Conservation (phyloP, 495 filamentous ascomycete species). For the Hypoxylon perforatum region DNA sequence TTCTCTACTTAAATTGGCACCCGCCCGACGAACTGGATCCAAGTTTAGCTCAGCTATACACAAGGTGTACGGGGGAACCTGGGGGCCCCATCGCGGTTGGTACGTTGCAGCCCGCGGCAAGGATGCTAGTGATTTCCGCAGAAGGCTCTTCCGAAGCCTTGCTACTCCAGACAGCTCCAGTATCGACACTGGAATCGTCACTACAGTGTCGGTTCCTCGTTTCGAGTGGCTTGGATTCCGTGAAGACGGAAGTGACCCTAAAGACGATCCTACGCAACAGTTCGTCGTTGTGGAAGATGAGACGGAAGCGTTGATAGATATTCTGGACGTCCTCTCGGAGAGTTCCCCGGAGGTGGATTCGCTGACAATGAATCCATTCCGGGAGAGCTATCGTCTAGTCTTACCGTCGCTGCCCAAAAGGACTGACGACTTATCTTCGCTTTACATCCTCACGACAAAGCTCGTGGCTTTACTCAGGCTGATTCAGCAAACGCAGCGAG, state of each 20-base stretch:
- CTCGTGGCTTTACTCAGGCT: slow-evolving; percentile 2
- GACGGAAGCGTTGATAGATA: slow-evolving; percentile 16
- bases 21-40: neutral
- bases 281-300: slow-evolving; percentile 15
- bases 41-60: neutral
- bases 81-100: slow-evolving; percentile 19
- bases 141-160: slow-evolving; percentile 26
- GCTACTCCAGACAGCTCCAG: slow-evolving; percentile 12
- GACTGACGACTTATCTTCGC: slow-evolving; percentile 9
- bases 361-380: slow-evolving; percentile 8
- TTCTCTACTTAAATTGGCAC: neutral
- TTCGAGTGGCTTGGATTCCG: neutral
- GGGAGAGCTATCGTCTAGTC: slow-evolving; percentile 19
- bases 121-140: slow-evolving; percentile 12
- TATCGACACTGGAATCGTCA: neutral
- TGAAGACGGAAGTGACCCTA: neutral
- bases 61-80: neutral
- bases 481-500: neutral
- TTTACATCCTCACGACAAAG: slow-evolving; percentile 14
- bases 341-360: slow-evolving; percentile 5
- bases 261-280: slow-evolving; percentile 11
- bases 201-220: slow-evolving; percentile 14
- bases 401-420: slow-evolving; percentile 15
- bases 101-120: slow-evolving; percentile 2
- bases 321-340: slow-evolving; percentile 22